Percentiles rank a stretch among this genome's conserved stretches.
phyloP scores from a whole-genome alignment of 768 basidiomycete species.

The Mycena venus region DNA sequence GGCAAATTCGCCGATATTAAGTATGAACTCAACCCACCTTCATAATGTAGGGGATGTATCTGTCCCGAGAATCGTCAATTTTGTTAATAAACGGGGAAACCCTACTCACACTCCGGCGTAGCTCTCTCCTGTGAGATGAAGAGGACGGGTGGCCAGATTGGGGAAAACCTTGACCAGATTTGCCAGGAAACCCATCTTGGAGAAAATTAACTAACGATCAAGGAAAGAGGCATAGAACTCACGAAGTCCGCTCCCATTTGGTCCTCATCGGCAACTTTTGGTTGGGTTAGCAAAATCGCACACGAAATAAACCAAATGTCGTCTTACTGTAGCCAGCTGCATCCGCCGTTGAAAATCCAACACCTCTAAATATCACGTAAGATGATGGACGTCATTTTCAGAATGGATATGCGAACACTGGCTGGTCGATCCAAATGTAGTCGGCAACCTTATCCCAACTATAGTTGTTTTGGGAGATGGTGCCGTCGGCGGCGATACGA shows the following conservation, averaged over 20 bases:
- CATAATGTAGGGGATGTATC: conserved; percentile 70
- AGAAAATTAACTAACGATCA: conserved; percentile 2
- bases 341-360: conserved; percentile 77
- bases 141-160: conserved; percentile 72
- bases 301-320: neutral
- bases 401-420: conserved; percentile 57
- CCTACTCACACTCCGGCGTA: conserved; percentile 83
- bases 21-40: conserved; percentile 54
- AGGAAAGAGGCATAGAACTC: conserved; percentile 35
- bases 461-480: conserved; percentile 62
- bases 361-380: conserved; percentile 55
- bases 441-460: conserved; percentile 75
- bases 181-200: conserved; percentile 76
- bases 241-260: conserved; percentile 73
- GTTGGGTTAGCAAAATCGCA: conserved; percentile 2
- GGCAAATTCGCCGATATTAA: neutral
- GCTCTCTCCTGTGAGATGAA: conserved; percentile 80
- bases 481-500: conserved; percentile 65
- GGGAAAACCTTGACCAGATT: conserved; percentile 86
- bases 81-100: conserved; percentile 42
- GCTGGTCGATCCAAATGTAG: conserved; percentile 82
- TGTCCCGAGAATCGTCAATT: neutral
- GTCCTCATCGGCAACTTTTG: conserved; percentile 69
- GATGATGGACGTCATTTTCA: conserved; percentile 17
- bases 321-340: conserved; percentile 69